Conservation (phyloP, 1,284 basidiomycete genomes). For the Athelia psychrophila region DNA sequence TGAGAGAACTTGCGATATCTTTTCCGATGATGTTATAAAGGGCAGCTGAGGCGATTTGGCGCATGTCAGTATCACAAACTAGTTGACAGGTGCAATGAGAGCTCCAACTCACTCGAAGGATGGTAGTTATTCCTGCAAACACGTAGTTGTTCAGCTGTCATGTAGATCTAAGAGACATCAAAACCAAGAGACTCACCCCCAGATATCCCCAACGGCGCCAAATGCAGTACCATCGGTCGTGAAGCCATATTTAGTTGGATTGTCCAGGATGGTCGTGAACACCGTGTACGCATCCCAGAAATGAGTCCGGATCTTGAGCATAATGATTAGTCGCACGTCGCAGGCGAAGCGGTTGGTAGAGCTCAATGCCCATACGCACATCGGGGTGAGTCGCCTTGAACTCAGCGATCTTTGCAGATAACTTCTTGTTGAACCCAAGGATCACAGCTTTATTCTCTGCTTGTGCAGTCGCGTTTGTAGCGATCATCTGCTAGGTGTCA, state of each 20-base stretch:
- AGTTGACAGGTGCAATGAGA: neutral
- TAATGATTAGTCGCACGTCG: too few relatives aligned
- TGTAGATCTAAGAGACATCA: neutral
- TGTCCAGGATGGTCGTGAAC: slow-evolving; percentile 49
- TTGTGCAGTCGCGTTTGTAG: slow-evolving; percentile 37
- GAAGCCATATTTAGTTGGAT: slow-evolving; percentile 50
- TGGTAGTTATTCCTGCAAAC: slow-evolving; percentile 42
- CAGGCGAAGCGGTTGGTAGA: too few relatives aligned
- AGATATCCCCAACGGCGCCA: slow-evolving; percentile 48
- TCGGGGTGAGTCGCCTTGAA: slow-evolving; percentile 43
- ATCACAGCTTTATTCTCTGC: slow-evolving; percentile 46
- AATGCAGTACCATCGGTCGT: slow-evolving; percentile 49
- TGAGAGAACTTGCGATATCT: slow-evolving; percentile 29
- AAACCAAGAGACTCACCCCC: slow-evolving; percentile 50
- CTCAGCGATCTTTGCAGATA: slow-evolving; percentile 33
- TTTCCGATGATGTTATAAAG: slow-evolving; percentile 38
- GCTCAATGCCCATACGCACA: slow-evolving; percentile 15
- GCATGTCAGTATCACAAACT: neutral
- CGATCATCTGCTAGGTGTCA: too few relatives aligned
- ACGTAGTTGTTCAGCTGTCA: neutral
- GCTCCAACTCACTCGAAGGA: slow-evolving; percentile 37
- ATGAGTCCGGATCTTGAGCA: slow-evolving; percentile 47
- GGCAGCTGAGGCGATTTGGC: slow-evolving; percentile 19
- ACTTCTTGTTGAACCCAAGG: slow-evolving; percentile 45
- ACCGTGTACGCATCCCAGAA: slow-evolving; percentile 49